These are phyloP conservation scores for Dryas alaskensis DNA, from an alignment of 306 rosid species.

Conservation along the genomic window DNA sequence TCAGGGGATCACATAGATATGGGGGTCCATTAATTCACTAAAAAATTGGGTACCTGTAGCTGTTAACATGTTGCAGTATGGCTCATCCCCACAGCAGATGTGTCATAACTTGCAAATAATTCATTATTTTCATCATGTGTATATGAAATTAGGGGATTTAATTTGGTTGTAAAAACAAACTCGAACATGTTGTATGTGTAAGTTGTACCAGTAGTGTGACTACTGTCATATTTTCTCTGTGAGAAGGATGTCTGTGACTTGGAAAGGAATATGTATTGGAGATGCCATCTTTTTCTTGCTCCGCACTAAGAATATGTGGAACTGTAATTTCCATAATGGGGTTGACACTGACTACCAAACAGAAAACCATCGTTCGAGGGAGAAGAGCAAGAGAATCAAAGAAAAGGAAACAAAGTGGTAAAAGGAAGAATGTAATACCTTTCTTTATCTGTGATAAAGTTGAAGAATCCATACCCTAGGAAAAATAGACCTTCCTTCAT, in stretches of 20 bases:
- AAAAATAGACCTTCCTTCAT: conserved; percentile 40
- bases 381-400: conserved; percentile 46
- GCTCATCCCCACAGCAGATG: background rate
- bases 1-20: background rate
- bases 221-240: background rate
- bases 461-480: conserved; percentile 50
- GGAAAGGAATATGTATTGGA: conserved; percentile 14
- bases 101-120: too few relatives aligned
- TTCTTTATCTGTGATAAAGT: conserved; percentile 58
- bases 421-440: conserved; percentile 69
- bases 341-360: conserved; percentile 37
- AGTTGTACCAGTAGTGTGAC: background rate
- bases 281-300: conserved; percentile 19
- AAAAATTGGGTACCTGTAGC: background rate
- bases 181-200: background rate
- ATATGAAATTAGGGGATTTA: background rate
- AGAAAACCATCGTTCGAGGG: conserved; percentile 34
- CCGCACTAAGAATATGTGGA: conserved; percentile 1
- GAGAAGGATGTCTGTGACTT: background rate
- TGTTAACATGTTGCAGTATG: background rate
- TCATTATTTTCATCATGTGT: too few relatives aligned
- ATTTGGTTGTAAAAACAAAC: too few relatives aligned
- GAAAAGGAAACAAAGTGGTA: conserved; percentile 22
- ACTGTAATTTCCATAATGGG: conserved; percentile 11
- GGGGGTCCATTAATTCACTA: background rate